A percentile compares a stretch with the other conserved stretches of the same genome.
Conservation (phyloP, 768 basidiomycete genomes). For the Lactarius trivialis region DNA sequence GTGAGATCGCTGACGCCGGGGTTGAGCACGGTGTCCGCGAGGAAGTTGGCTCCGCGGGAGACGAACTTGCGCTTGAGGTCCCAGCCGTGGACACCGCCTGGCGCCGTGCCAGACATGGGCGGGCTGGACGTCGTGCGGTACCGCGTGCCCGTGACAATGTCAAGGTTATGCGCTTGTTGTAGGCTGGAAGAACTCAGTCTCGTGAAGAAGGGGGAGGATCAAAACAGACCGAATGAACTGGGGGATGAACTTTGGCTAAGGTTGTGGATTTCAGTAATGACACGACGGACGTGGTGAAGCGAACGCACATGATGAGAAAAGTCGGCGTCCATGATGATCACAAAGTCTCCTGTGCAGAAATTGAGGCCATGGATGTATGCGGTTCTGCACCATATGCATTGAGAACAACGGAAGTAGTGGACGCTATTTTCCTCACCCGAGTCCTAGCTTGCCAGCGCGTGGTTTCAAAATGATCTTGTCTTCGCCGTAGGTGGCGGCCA, state of each 20-base stretch:
- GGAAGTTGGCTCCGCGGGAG: constrained; percentile 82
- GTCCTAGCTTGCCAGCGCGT: constrained; percentile 83
- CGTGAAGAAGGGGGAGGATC: not conserved
- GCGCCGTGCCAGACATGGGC: constrained; percentile 46
- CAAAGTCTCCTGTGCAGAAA: constrained; percentile 86
- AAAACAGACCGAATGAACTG: constrained; percentile 71
- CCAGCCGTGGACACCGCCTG: constrained; percentile 91
- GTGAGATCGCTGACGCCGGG: constrained; percentile 89
- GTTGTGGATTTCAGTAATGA: not conserved
- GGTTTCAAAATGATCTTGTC: constrained; percentile 84
- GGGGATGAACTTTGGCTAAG: constrained; percentile 91
- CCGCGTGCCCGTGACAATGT: constrained; percentile 90
- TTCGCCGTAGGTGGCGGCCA: constrained; percentile 74
- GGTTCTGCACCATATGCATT: constrained; percentile 43
- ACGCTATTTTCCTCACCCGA: constrained; percentile 48
- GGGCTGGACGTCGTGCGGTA: constrained; percentile 64
- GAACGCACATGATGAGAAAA: constrained; percentile 84
- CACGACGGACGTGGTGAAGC: not conserved
- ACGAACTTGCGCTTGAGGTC: constrained; percentile 86
- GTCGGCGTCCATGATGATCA: constrained; percentile 96
- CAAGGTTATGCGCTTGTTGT: constrained; percentile 80
- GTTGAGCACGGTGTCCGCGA: constrained; percentile 77
- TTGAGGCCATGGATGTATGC: constrained; percentile 90
- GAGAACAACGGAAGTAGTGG: not conserved
- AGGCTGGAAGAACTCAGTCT: constrained; percentile 40